Evolutionary conservation across 345 rosid species (phyloP), one percentile per base, ranked within the genome.

Genomic region (Camelina neglecta): DNA sequence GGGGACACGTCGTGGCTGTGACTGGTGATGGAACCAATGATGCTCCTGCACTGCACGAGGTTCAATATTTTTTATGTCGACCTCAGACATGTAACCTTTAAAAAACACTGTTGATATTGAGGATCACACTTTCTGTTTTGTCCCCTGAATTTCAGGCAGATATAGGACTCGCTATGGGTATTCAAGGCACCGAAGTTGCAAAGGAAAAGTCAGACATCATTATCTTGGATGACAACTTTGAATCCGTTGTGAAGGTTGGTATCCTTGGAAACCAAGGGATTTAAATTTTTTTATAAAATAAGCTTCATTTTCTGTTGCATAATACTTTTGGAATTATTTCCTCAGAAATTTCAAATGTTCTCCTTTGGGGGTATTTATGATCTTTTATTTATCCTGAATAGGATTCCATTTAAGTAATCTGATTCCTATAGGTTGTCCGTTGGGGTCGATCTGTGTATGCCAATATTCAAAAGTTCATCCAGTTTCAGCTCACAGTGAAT

Each of bases 381-480:
- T 58, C 6, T 48, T 67, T 10, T 29, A 11, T 7, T 29, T 38
- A 57, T 18, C 61, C 12, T 63, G 49, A 68, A 41, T 36, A n/a
- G 23, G 41, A 38, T 70, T 58, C 42, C 24, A 24, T 24, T 21
- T 50, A 31, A 48, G 38, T 36, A 60, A 38, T 21, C 41, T 76
- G 71, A 54, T 79, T 41, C 49, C 11, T 79, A 42, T 75, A 94
- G 98, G 98, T 94, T 53, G 97, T 95, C 39, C 82, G 98, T 36
- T 95, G 99, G 99, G 99, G 99, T 24, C 90, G 99, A 35, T 95
- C 99, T 64, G 99, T 95, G 11, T 95, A 95, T 80, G 99, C 99
- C 67, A 95, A 95, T 74, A 95, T 95, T 72, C 98, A 95, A 85
- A 95, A 95, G 81, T 95, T 92, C 76, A 95, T 92, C 85, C 99